phyloP scores from a whole-genome alignment of 148 eudicot genomes.

The Spergularia marina region DNA sequence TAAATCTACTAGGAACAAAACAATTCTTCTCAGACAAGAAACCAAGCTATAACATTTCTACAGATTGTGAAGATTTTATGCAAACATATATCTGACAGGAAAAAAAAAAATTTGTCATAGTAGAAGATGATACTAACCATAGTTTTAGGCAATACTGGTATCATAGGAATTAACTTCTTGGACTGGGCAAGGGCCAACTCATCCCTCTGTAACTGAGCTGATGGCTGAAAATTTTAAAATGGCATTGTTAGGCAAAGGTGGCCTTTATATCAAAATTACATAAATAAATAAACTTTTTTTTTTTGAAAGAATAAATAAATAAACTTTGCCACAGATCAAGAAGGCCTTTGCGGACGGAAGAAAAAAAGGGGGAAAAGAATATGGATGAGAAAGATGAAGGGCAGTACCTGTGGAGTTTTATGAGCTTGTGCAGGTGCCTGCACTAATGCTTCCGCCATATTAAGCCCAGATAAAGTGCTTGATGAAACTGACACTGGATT shows the following conservation, averaged over 20 bases:
- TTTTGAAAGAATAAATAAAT: background rate
- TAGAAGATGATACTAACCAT: constrained; percentile 35
- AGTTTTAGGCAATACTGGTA: constrained; percentile 58
- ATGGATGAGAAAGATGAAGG: background rate
- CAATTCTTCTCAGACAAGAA: constrained; percentile 2
- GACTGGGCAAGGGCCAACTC: constrained; percentile 76
- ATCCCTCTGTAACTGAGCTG: constrained; percentile 67
- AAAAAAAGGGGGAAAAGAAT: background rate
- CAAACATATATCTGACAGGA: background rate
- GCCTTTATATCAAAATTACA: background rate
- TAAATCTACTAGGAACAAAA: background rate
- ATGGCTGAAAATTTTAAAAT: constrained; percentile 40
- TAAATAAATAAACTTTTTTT: background rate
- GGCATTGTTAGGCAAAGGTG: background rate
- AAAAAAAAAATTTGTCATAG: background rate
- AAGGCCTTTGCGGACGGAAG: too few species aligned
- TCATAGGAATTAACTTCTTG: constrained; percentile 72
- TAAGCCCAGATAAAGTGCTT: constrained; percentile 43
- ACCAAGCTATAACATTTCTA: background rate
- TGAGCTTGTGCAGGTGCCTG: constrained; percentile 62
- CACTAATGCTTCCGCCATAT: constrained; percentile 81
- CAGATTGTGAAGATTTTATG: background rate
- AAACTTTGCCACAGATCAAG: background rate
- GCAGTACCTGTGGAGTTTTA: constrained; percentile 56
- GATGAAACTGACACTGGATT: constrained; percentile 32